These are phyloP conservation scores for Gamsiella multidivaricata DNA, from an alignment of 192 early-diverging fungal species.

Conservation along the genomic window DNA sequence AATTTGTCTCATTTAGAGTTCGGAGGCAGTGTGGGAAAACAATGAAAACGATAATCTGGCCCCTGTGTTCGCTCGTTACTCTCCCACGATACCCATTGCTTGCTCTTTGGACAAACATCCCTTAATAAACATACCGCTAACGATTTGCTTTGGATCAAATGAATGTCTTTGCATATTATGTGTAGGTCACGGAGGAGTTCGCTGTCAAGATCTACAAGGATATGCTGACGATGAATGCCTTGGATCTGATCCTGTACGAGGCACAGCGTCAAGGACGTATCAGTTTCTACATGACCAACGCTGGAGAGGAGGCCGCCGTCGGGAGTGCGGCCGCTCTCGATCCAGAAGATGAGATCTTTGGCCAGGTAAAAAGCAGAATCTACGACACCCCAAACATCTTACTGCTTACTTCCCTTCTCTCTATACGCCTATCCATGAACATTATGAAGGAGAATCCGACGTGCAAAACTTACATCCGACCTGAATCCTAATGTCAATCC, in stretches of 20 bases:
- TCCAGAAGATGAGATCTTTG: constrained; percentile 90
- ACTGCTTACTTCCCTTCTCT: too few species aligned
- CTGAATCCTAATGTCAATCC: neutral
- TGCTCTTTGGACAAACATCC: too few species aligned
- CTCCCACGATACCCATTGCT: too few species aligned
- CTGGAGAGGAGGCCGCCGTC: constrained; percentile 97
- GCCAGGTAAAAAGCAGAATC: constrained; percentile 66
- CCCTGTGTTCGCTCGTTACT: too few species aligned
- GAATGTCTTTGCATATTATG: neutral
- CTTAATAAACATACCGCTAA: too few species aligned
- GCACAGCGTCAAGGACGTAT: constrained; percentile 98
- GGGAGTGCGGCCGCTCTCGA: constrained; percentile 91
- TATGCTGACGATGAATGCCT: constrained; percentile 89
- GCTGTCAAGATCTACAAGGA: constrained; percentile 86
- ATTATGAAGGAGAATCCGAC: too few species aligned
- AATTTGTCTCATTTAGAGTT: neutral
- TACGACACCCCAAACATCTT: neutral
- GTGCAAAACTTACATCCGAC: too few species aligned
- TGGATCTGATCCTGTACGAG: constrained; percentile 97
- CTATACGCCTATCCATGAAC: too few species aligned
- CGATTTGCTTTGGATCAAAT: too few species aligned
- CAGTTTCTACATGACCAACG: constrained; percentile 99
- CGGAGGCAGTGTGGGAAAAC: constrained; percentile 8
- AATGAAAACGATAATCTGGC: constrained; percentile 24
- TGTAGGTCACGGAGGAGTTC: constrained; percentile 79